Percentiles rank a stretch among this genome's conserved stretches.
Conservation (phyloP, 345 rosid species). For the Mangifera indica region DNA sequence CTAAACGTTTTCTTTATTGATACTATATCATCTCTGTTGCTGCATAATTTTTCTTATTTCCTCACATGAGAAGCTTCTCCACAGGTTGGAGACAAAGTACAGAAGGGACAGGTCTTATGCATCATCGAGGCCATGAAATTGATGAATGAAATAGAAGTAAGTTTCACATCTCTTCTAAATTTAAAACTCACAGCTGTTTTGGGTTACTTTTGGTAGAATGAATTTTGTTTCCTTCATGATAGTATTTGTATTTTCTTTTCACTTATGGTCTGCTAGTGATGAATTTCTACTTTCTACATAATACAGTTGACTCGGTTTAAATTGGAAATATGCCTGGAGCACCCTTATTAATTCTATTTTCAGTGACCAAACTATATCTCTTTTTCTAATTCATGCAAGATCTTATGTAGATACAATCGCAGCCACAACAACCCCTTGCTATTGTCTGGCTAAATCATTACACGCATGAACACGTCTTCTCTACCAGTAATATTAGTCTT, state of each 20-base stretch:
- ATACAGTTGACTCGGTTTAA: background rate
- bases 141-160: constrained; percentile 95
- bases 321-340: background rate
- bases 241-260: background rate
- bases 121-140: constrained; percentile 93
- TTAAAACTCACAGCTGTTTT: background rate
- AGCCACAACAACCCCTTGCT: background rate
- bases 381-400: background rate
- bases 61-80: constrained; percentile 15
- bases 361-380: background rate
- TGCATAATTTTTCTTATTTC: background rate
- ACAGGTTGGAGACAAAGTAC: constrained; percentile 92
- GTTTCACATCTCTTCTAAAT: constrained; percentile 20
- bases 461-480: background rate
- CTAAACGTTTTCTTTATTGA: constrained; percentile 2
- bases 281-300: background rate
- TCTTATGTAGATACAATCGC: background rate
- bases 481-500: background rate
- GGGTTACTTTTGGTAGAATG: constrained; percentile 1
- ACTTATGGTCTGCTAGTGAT: background rate
- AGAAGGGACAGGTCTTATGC: constrained; percentile 87
- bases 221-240: background rate
- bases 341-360: background rate
- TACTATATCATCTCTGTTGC: constrained; percentile 1
- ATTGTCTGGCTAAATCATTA: background rate